phyloP scores from a whole-genome alignment of 768 basidiomycete genomes.

The Calvatia gigantea region DNA sequence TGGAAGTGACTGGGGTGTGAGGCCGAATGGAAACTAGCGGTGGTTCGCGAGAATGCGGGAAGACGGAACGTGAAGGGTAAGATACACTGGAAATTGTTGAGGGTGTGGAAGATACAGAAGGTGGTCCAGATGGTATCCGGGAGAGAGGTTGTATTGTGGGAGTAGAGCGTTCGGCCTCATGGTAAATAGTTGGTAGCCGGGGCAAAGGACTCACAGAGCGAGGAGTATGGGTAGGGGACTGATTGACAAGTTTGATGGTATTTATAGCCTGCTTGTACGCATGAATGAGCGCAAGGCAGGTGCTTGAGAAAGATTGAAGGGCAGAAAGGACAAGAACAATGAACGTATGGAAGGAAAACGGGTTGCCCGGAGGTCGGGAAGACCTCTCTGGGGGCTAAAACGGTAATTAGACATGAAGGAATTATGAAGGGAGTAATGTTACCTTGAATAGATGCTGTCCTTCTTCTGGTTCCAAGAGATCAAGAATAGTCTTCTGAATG shows the following conservation, averaged over 20 bases:
- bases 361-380: constrained; percentile 21
- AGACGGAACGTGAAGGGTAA: constrained; percentile 12
- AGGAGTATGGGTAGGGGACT: constrained; percentile 26
- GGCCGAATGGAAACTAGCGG: constrained; percentile 2
- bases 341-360: constrained; percentile 46
- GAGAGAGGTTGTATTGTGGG: background rate
- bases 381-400: constrained; percentile 24
- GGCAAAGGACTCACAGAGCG: constrained; percentile 11
- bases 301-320: constrained; percentile 67
- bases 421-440: background rate
- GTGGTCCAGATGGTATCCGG: background rate
- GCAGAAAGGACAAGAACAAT: constrained; percentile 71
- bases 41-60: constrained; percentile 15
- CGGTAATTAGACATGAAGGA: background rate
- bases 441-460: constrained; percentile 19
- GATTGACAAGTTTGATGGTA: constrained; percentile 67
- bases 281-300: constrained; percentile 64
- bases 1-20: constrained; percentile 1
- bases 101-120: constrained; percentile 15
- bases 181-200: background rate
- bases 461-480: constrained; percentile 51
- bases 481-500: constrained; percentile 66
- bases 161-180: background rate
- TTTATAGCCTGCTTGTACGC: constrained; percentile 60
- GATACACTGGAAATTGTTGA: constrained; percentile 17